Base-by-base conservation (phyloP, 257 asterid genomes). In the Plantago ovata region DNA sequence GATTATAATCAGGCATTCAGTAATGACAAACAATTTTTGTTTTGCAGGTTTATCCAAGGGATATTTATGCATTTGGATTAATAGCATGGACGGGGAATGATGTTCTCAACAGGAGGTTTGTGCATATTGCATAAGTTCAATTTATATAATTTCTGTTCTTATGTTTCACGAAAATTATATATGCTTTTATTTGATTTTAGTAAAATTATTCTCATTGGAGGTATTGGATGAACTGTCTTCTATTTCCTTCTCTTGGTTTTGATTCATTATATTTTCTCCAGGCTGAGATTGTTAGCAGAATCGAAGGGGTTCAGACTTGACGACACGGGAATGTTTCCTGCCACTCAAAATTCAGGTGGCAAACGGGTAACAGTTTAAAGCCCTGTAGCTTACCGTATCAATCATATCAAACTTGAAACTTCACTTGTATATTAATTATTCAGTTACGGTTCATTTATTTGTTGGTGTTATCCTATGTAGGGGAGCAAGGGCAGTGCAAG, bases 61-160 rank as follows among this genome's bases (percentile, higher is more conserved):
- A 92, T 62, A 88, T 86, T 46, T 77, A 92, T 77, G 95, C 97
- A 60, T 92, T 92, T 72, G 98, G 97, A 51, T 77, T 92, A 71
- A 70, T 92, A 72, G 91, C 94, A 50, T 92, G 98, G 98, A 92
- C 98, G 6, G 98, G 98, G 33, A 92, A 92, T 58, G 98, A 92
- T 46, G 95, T 88, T 41, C 71, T 92, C 23, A 92, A 92, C 77
- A 65, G 98, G 69, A 86, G 98, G 98, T 85, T 32, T 38, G 80
- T 49, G 55, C 54, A 52, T 59, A 28, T 14, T 5, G 23, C 39
- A 49, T 49, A 49, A 12, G 23, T 22, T 33, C 57, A 4, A 13
- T 21, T 7, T 15, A 20, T 46, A 16, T 44, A 20, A 24, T 19
- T 33, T 46, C 14, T 38, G 53, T 63, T 60, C 12, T 14, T 38